Conservation (phyloP, 2,329 filamentous ascomycete genomes). For the Fusarium ramigenum region DNA sequence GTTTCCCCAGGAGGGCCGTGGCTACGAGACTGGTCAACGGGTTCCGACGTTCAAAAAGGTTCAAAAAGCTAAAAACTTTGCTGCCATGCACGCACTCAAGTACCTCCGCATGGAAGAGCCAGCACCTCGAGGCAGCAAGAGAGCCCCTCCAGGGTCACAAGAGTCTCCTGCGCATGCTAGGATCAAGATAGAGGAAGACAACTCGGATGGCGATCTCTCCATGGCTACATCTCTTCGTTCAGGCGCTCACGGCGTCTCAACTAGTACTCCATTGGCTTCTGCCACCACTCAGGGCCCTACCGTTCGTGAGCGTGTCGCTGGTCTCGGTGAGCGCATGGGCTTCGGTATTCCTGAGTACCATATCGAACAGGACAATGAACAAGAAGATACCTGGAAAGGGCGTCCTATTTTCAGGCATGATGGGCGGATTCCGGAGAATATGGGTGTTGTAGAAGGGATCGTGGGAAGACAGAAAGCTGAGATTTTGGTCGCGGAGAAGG, state of each 20-base stretch:
- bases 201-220: conserved; percentile 12
- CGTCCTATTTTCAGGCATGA: conserved; percentile 47
- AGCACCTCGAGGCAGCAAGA: conserved; percentile 9
- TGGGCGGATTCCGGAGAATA: conserved; percentile 42
- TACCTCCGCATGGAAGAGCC: neutral
- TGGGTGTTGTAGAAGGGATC: conserved; percentile 49
- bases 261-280: neutral
- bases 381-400: conserved; percentile 49
- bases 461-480: conserved; percentile 49
- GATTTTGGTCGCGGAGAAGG: conserved; percentile 51
- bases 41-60: conserved; percentile 56
- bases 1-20: conserved; percentile 49
- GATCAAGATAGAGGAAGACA: conserved; percentile 26
- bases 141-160: conserved; percentile 1
- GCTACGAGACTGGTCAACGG: conserved; percentile 40
- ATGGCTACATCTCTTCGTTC: neutral
- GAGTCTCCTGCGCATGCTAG: conserved; percentile 12
- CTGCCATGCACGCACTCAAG: conserved; percentile 55
- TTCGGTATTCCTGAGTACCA: conserved; percentile 49
- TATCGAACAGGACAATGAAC: conserved; percentile 33
- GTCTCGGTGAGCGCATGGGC: conserved; percentile 48
- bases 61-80: conserved; percentile 64
- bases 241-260: neutral
- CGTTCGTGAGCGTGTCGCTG: conserved; percentile 43
- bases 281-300: neutral